These are phyloP conservation scores for Trichoderma harzianum DNA, from an alignment of 2,329 filamentous ascomycete species.

Conservation along the genomic window DNA sequence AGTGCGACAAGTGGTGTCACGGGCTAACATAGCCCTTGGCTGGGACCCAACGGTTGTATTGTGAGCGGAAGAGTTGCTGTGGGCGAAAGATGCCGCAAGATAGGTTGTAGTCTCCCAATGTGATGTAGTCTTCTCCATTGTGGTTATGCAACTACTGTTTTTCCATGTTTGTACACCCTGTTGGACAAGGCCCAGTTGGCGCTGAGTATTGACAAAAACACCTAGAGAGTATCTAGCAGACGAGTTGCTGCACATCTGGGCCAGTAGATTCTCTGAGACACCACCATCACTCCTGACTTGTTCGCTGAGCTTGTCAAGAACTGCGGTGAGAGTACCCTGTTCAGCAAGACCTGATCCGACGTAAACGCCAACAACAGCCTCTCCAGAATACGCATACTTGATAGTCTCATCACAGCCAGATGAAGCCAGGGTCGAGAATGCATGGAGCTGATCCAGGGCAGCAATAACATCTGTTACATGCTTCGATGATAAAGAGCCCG, in stretches of 20 bases:
- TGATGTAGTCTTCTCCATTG: neutral
- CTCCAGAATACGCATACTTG: neutral
- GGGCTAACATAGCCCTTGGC: too few species aligned
- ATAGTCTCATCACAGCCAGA: neutral
- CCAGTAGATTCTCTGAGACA: neutral
- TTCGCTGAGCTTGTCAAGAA: neutral
- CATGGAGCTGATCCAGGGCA: neutral
- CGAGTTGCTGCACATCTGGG: neutral
- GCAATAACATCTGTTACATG: neutral
- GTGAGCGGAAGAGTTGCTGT: neutral
- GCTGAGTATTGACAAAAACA: neutral
- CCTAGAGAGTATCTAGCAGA: neutral
- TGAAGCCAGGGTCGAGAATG: neutral
- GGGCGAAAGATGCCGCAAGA: neutral
- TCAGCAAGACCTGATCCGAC: neutral
- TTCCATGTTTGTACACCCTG: neutral
- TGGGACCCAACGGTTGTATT: neutral
- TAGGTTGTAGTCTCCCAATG: neutral
- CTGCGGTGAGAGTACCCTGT: neutral
- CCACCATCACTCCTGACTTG: neutral
- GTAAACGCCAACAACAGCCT: neutral
- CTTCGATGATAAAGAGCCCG: neutral
- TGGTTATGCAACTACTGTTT: neutral
- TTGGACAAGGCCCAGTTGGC: neutral
- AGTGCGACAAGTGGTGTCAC: neutral